Conservation (phyloP, 768 basidiomycete species). For the Tremella fuciformis region DNA sequence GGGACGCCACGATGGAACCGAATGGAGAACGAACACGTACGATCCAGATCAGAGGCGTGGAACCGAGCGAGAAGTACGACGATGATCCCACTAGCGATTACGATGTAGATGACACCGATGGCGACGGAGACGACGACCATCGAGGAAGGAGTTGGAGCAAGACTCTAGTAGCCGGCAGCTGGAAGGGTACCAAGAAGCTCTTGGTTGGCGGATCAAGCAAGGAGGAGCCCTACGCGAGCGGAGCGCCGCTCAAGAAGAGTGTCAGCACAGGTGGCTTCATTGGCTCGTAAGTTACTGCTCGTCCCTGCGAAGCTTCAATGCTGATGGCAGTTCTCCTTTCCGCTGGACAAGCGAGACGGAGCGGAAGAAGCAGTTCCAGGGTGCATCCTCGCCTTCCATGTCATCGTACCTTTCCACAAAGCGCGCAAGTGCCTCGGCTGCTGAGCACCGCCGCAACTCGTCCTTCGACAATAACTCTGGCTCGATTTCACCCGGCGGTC, state of each 20-base stretch:
- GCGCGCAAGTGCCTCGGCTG: not conserved
- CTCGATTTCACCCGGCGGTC: not conserved
- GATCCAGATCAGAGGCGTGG: conserved; percentile 29
- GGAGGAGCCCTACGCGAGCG: conserved; percentile 21
- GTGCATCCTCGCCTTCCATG: conserved; percentile 12
- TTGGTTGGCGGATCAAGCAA: conserved; percentile 46
- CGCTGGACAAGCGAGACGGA: conserved; percentile 40
- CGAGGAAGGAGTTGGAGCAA: conserved; percentile 46
- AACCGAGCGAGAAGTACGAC: conserved; percentile 11
- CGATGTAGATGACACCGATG: conserved; percentile 16
- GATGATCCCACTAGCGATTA: conserved; percentile 9
- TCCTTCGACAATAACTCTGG: conserved; percentile 39
- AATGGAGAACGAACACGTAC: conserved; percentile 29
- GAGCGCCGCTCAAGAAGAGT: conserved; percentile 48
- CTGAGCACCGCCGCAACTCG: conserved; percentile 37
- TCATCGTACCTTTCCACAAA: conserved; percentile 11
- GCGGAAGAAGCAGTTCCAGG: conserved; percentile 36
- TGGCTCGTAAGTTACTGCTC: conserved; percentile 36
- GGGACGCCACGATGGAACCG: conserved; percentile 23
- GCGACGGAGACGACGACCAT: conserved; percentile 26
- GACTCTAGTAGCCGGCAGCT: conserved; percentile 29
- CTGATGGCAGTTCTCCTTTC: conserved; percentile 39
- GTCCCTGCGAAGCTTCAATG: not conserved
- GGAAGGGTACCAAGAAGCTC: conserved; percentile 52
- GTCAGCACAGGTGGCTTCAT: conserved; percentile 50